A percentile compares a stretch with the other conserved stretches of the same genome.
Conservation (phyloP, 2,329 filamentous ascomycete genomes). For the Colletotrichum sojae region DNA sequence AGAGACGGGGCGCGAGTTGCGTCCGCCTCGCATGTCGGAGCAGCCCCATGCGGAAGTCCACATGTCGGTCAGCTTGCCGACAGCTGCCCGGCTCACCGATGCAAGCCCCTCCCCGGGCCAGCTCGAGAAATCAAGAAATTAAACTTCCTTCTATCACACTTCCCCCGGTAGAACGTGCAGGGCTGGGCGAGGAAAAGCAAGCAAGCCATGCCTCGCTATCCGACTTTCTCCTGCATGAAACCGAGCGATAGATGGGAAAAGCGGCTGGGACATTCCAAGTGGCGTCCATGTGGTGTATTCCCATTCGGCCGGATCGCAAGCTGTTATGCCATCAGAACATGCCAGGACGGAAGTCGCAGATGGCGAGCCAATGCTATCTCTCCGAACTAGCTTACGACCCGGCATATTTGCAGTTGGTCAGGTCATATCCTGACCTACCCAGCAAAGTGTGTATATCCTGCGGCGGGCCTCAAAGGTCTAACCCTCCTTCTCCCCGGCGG, state of each 20-base stretch:
- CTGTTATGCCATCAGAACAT: conserved; percentile 19
- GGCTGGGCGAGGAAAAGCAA: conserved; percentile 24
- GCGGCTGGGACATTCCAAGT: conserved; percentile 8
- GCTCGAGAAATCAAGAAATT: conserved; percentile 12
- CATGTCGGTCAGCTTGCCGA: conserved; percentile 26
- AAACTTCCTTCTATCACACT: conserved; percentile 22
- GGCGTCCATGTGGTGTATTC: conserved; percentile 38
- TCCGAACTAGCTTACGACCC: not conserved
- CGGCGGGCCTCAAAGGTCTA: no score
- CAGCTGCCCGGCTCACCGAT: conserved; percentile 28
- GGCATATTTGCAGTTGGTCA: no score
- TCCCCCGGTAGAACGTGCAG: conserved; percentile 6
- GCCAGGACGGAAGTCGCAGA: conserved; percentile 22
- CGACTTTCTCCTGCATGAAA: conserved; percentile 13
- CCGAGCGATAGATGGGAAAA: conserved; percentile 1
- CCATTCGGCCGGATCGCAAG: conserved; percentile 39
- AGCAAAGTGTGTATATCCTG: no score
- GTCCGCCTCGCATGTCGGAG: conserved; percentile 31
- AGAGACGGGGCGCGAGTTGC: conserved; percentile 14
- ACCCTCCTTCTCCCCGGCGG: no score
- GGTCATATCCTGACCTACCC: conserved; percentile 1
- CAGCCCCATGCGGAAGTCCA: conserved; percentile 23
- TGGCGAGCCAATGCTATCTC: conserved; percentile 18
- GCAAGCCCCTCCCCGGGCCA: not conserved
- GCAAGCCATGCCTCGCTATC: conserved; percentile 12